These are phyloP conservation scores for Penicillium sp. DNA, from an alignment of 2,329 filamentous ascomycete genomes.

Conservation along the genomic window DNA sequence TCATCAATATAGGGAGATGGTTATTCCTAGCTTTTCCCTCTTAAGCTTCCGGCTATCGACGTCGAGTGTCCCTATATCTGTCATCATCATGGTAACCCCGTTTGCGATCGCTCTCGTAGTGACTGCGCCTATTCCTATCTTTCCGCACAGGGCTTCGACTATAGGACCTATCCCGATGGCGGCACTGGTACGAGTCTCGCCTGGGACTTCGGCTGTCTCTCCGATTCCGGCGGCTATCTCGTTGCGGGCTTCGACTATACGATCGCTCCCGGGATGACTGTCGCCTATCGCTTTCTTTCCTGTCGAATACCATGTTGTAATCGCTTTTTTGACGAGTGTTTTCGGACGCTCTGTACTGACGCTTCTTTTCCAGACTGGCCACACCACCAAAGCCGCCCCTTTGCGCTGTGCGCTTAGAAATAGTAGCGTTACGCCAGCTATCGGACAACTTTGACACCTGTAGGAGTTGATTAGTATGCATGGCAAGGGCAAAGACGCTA, in stretches of 20 bases:
- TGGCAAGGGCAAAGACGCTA: neutral
- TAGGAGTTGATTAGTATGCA: slow-evolving; percentile 32
- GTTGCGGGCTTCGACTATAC: slow-evolving; percentile 54
- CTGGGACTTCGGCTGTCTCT: slow-evolving; percentile 35
- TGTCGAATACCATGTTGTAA: slow-evolving; percentile 83
- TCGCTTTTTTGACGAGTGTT: slow-evolving; percentile 52
- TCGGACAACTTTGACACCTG: slow-evolving; percentile 77
- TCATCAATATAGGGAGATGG: neutral
- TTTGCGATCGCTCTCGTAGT: slow-evolving; percentile 40
- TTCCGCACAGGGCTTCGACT: slow-evolving; percentile 35
- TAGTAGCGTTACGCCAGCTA: slow-evolving; percentile 84
- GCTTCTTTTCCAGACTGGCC: slow-evolving; percentile 82
- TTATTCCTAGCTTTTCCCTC: neutral
- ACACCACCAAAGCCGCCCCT: slow-evolving; percentile 90
- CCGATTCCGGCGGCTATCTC: slow-evolving; percentile 36
- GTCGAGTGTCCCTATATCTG: slow-evolving; percentile 34
- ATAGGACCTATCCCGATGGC: slow-evolving; percentile 45
- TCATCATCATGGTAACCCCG: slow-evolving; percentile 35
- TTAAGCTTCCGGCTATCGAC: slow-evolving; percentile 19
- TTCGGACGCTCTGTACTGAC: slow-evolving; percentile 80
- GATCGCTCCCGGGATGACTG: slow-evolving; percentile 30
- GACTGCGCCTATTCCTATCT: slow-evolving; percentile 42
- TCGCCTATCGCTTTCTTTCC: slow-evolving; percentile 39
- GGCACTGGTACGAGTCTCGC: slow-evolving; percentile 33
- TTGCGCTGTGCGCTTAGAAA: slow-evolving; percentile 72